A percentile compares a stretch with the other conserved stretches of the same genome.
Evolutionary conservation across 163 green algal genomes (phyloP).

Genomic region (Chlamydomonas reinhardtii): DNA sequence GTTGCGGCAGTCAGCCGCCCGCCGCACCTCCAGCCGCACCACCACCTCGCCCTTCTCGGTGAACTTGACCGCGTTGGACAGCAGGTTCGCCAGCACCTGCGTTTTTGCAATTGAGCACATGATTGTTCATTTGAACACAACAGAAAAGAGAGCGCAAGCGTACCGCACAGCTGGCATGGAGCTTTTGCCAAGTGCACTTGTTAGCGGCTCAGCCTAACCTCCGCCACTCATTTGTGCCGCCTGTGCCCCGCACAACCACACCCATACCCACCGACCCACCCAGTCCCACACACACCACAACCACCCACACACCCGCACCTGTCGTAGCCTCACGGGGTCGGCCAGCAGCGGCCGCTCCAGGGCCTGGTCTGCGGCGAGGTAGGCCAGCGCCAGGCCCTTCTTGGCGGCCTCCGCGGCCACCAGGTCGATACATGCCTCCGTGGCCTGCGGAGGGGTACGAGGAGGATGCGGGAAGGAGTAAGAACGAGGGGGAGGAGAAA

Average conservation of each 20-base stretch:
- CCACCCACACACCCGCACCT: not conserved
- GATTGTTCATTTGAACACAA: no score
- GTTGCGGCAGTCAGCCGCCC: not conserved
- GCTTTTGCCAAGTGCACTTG: no score
- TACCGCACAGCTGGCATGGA: no score
- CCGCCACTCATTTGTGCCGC: no score
- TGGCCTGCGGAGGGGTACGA: not conserved
- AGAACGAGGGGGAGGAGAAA: not conserved
- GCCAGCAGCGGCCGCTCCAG: conserved; percentile 36
- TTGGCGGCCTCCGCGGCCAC: conserved; percentile 45
- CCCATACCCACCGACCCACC: not conserved
- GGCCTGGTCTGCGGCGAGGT: conserved; percentile 30
- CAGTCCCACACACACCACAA: not conserved
- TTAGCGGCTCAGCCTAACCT: no score
- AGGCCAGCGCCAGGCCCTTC: conserved; percentile 55
- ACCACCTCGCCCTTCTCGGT: conserved; percentile 81
- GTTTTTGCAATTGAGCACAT: no score
- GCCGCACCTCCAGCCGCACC: conserved; percentile 64
- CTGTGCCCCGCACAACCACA: not conserved
- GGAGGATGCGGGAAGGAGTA: not conserved
- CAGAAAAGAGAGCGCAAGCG: no score
- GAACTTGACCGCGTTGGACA: conserved; percentile 93
- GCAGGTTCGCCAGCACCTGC: conserved; percentile 78
- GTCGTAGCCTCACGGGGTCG: conserved; percentile 40
- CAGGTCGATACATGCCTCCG: conserved; percentile 55